Percentiles rank a stretch among this genome's conserved stretches.
These are phyloP conservation scores for Petasospora fabianii DNA, from an alignment of 1,139 yeast genomes.

Conservation along the genomic window DNA sequence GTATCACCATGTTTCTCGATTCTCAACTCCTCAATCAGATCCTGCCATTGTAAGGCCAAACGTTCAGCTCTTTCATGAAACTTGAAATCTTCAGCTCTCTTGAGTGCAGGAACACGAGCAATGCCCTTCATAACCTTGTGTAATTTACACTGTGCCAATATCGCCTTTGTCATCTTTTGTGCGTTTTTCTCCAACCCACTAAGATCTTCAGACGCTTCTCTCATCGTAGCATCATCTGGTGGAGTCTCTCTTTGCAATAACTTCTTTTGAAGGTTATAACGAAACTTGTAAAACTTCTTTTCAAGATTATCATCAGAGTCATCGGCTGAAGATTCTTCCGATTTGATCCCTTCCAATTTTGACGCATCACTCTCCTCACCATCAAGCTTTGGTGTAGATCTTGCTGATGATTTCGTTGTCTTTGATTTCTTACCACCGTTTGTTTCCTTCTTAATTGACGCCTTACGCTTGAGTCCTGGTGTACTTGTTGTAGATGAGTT, in stretches of 20 bases:
- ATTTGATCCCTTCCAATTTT: background rate
- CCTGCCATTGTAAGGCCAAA: constrained; percentile 42
- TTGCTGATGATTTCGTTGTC: background rate
- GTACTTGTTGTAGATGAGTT: background rate
- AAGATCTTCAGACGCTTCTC: constrained; percentile 41
- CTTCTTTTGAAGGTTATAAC: constrained; percentile 30
- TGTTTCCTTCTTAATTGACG: background rate
- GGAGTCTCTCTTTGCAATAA: constrained; percentile 23
- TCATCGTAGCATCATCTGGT: constrained; percentile 40
- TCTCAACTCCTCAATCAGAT: constrained; percentile 11
- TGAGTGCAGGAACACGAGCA: constrained; percentile 35
- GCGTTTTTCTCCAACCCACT: constrained; percentile 44
- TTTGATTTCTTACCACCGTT: background rate
- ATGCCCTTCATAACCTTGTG: constrained; percentile 54
- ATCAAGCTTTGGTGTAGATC: background rate
- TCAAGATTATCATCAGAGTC: no score
- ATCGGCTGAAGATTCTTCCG: constrained; percentile 1
- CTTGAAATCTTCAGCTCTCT: constrained; percentile 33
- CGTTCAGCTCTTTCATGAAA: constrained; percentile 46
- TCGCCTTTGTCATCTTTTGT: constrained; percentile 35
- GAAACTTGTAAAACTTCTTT: constrained; percentile 17
- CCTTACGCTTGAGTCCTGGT: background rate
- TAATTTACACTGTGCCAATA: constrained; percentile 42
- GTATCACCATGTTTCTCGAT: constrained; percentile 16
- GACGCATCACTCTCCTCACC: background rate